Evolutionary conservation across 257 asterid species (phyloP), one percentile per base, ranked within the genome.

Genomic region (Paulownia fortunei): DNA sequence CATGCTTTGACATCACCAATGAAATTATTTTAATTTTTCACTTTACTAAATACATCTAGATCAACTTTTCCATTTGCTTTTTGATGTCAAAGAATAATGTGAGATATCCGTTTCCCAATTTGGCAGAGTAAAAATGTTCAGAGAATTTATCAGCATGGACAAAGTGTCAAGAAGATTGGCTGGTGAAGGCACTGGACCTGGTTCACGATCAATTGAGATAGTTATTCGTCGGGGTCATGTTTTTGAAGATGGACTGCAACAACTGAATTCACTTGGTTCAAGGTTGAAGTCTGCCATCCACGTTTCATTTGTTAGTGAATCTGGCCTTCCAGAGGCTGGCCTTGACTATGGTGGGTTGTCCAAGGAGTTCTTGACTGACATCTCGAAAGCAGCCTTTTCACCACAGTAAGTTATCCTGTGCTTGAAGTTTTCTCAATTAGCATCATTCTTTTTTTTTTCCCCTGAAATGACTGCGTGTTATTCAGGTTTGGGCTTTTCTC

Each of bases 271-370:
- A 52, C 92, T 95, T 71, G 97, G 99, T 70, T 84, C 98, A 82
- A 91, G 87, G 82, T 78, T 95, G 84, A 95, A 90, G 78, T 91
- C 97, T 42, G 80, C 88, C 52, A 90, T 95, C 76, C 97, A 91
- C 72, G 97, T 95, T 69, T 93, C 98, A 24, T 95, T 95, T 77
- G 92, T 93, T 78, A 89, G 97, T 82, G 98, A 92, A 81, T 93
- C 99, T 77, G 99, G 97, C 62, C 97, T 95, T 79, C 94, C 96
- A 49, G 99, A 95, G 86, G 97, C 97, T 78, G 99, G 99, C 76
- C 93, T 95, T 66, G 99, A 95, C 87, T 95, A 91, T 82, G 99
- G 99, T 82, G 98, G 99, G 34, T 83, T 95, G 83, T 93, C 99
- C 79, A 95, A 93, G 88, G 98, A 95, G 84, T 93, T 95, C 87